phyloP scores from a whole-genome alignment of 1,284 basidiomycete genomes.

The Singerocomus inundabilis region DNA sequence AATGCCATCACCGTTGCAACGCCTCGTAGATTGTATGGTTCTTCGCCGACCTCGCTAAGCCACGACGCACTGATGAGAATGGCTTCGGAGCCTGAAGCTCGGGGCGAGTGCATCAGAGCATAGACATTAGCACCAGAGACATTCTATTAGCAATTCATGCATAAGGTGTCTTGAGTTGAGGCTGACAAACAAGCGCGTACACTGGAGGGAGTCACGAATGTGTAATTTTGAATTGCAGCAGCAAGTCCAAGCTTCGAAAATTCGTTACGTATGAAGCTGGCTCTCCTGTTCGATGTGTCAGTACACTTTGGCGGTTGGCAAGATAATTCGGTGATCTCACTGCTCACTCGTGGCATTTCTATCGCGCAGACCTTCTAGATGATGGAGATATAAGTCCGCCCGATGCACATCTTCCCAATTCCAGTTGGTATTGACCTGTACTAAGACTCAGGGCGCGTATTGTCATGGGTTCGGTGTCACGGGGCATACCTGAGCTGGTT shows the following conservation, averaged over 20 bases:
- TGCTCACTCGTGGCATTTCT: conserved; percentile 64
- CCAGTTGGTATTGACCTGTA: conserved; percentile 86
- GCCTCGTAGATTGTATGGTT: conserved; percentile 80
- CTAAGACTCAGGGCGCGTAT: neutral
- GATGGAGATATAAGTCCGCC: conserved; percentile 75
- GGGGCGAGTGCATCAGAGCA: conserved; percentile 78
- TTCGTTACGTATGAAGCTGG: conserved; percentile 53
- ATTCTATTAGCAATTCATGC: conserved; percentile 32
- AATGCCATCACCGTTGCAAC: conserved; percentile 81
- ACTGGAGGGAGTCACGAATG: conserved; percentile 47
- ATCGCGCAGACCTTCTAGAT: conserved; percentile 63
- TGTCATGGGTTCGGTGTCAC: neutral
- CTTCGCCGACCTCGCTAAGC: conserved; percentile 65
- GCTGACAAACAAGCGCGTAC: conserved; percentile 36
- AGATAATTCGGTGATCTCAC: conserved; percentile 46
- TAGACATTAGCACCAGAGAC: conserved; percentile 76
- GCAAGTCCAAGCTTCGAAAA: conserved; percentile 71
- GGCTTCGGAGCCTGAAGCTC: conserved; percentile 87
- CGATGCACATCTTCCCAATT: conserved; percentile 83
- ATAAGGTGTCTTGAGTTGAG: conserved; percentile 23
- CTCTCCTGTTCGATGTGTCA: conserved; percentile 49
- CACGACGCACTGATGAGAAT: conserved; percentile 90
- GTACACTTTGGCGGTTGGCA: neutral
- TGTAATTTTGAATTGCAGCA: conserved; percentile 67
- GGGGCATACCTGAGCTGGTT: conserved; percentile 75